Base-by-base conservation (phyloP, 1,139 yeast species). In the Yamadazyma diddensiae region DNA sequence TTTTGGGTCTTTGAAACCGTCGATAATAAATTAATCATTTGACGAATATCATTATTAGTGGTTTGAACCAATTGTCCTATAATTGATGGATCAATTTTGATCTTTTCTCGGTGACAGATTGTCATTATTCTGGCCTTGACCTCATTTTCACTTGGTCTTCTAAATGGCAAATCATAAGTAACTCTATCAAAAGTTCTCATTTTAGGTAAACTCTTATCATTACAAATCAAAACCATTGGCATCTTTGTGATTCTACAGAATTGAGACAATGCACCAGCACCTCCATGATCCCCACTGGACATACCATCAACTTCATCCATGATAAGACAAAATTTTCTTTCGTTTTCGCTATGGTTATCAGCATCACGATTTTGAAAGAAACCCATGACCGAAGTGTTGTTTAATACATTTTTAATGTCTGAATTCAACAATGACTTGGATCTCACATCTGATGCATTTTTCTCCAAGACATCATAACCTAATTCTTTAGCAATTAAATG, bases 221-320 rank as follows among this genome's bases (percentile, higher is more conserved):
- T 94, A 65, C 98, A 92, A 41, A 94, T 88, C 35, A 92, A 70
- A 41, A 94, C 87, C 65, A 94, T 73, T 10, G 99, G 98, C 52
- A 92, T 85, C 32, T 79, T 72, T 1, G 98, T 88, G 29, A 78
- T 80, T 26, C 82, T 73, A 55, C 97, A 92, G 47, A 87, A 82
- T 27, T 82, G 80, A 0, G 97, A 90, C 61, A 94, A 72, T 37
- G 92, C 95, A 16, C 97, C 97, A 14, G 94, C 96, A 43, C 99
- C 99, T 42, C 98, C 99, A 49, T 94, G 82, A 57, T 94, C 99
- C 43, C 99, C 99, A 50, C 94, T 88, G 26, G 96, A 86, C 98
- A 94, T 92, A 46, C 99, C 99, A 57, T 94, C 99, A 20, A 94
- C 98, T 62, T 94, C 99, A 60, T 94, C 99, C 97, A 94, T 88